Conservation (phyloP, 2,329 filamentous ascomycete genomes). For the Claviceps paspali region DNA sequence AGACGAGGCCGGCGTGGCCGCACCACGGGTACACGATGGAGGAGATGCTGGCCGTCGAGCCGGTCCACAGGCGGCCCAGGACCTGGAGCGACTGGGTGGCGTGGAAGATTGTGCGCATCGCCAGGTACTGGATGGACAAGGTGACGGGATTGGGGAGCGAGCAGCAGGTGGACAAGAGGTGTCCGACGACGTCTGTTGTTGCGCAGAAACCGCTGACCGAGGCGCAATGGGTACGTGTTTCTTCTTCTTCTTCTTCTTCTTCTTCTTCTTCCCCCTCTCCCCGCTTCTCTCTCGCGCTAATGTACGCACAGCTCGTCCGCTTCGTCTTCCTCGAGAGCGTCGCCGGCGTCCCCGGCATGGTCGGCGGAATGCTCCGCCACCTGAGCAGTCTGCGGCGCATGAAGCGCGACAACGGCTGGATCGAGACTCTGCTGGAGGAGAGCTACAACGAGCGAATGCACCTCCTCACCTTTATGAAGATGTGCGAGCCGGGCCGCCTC, state of each 20-base stretch:
- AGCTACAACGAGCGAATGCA: slow-evolving; percentile 93
- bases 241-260: not conserved
- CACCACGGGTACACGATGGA: slow-evolving; percentile 61
- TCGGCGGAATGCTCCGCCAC: slow-evolving; percentile 86
- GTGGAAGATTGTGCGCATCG: slow-evolving; percentile 57
- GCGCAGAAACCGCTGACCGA: slow-evolving; percentile 56
- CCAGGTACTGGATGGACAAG: slow-evolving; percentile 68
- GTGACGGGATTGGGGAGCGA: slow-evolving; percentile 59
- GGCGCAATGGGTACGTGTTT: slow-evolving; percentile 53
- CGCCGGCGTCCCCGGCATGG: slow-evolving; percentile 92
- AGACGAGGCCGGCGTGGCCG: slow-evolving; percentile 51
- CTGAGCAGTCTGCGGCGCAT: slow-evolving; percentile 69
- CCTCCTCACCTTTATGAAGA: slow-evolving; percentile 80
- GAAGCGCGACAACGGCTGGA: slow-evolving; percentile 92
- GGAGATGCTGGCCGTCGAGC: slow-evolving; percentile 59
- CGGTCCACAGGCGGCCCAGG: slow-evolving; percentile 62
- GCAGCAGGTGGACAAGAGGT: slow-evolving; percentile 47
- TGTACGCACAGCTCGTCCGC: slow-evolving; percentile 43
- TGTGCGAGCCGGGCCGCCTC: slow-evolving; percentile 60
- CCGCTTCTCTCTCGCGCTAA: not conserved
- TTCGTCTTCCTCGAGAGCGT: slow-evolving; percentile 93
- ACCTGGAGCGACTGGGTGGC: slow-evolving; percentile 66
- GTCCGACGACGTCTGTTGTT: slow-evolving; percentile 38
- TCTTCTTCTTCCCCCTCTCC: not conserved
- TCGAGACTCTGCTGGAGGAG: slow-evolving; percentile 81